phyloP scores from a whole-genome alignment of 108 stramenopile species.

The Nitzschia palea region DNA sequence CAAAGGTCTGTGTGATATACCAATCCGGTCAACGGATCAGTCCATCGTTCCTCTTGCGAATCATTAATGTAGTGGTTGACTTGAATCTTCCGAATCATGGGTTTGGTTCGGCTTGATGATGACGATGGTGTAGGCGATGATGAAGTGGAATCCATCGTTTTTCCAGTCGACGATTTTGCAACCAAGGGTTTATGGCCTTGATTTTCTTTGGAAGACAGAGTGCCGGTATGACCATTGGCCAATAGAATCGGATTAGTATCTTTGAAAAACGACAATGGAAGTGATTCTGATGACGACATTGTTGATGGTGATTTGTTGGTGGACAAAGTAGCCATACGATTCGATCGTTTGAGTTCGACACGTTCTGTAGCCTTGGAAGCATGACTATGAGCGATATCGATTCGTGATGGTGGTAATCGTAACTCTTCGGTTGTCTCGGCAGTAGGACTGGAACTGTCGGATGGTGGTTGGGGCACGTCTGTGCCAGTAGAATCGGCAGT shows the following conservation, averaged over 20 bases:
- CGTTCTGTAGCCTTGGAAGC: slow-evolving; percentile 8
- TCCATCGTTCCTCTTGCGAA: slow-evolving; percentile 70
- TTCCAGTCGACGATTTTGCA: neutral
- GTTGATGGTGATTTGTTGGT: neutral
- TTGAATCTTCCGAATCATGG: slow-evolving; percentile 50
- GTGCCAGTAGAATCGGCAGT: neutral
- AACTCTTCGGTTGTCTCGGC: neutral
- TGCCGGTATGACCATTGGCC: slow-evolving; percentile 2
- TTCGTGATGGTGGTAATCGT: slow-evolving; percentile 7
- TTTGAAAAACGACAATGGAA: slow-evolving; percentile 13
- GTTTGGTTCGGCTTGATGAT: slow-evolving; percentile 8
- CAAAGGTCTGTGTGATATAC: slow-evolving; percentile 74
- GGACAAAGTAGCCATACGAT: neutral
- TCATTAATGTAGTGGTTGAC: slow-evolving; percentile 74
- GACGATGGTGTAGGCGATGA: neutral
- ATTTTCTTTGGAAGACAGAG: slow-evolving; percentile 1
- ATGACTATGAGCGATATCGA: slow-evolving; percentile 30
- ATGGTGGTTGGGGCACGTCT: neutral
- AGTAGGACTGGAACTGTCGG: neutral
- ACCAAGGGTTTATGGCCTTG: neutral
- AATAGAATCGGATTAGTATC: slow-evolving; percentile 44
- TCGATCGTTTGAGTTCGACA: neutral
- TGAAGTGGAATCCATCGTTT: slow-evolving; percentile 14
- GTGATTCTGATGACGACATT: neutral
- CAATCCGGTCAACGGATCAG: slow-evolving; percentile 70